phyloP scores from a whole-genome alignment of 768 basidiomycete genomes.

The Leucocoprinus leucothites region DNA sequence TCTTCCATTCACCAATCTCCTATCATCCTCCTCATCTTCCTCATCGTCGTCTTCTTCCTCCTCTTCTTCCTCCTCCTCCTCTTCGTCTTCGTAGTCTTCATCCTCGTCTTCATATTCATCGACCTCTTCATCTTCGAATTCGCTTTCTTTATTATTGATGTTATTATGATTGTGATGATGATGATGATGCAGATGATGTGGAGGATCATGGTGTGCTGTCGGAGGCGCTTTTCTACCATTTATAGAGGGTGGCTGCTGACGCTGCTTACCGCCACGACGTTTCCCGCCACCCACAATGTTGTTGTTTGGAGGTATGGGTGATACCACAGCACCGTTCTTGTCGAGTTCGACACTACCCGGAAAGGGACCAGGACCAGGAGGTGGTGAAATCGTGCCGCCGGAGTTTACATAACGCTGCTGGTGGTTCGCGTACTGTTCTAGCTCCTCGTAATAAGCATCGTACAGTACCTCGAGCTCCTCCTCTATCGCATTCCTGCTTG shows the following conservation, averaged over 20 bases:
- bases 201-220: conserved; percentile 20
- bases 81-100: conserved; percentile 36
- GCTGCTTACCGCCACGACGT: conserved; percentile 20
- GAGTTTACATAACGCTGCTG: conserved; percentile 94
- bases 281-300: conserved; percentile 7
- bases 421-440: conserved; percentile 98
- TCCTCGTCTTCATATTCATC: conserved; percentile 41
- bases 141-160: conserved; percentile 48
- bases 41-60: conserved; percentile 54
- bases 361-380: conserved; percentile 96
- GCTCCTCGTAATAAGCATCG: conserved; percentile 99
- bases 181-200: conserved; percentile 38
- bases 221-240: conserved; percentile 16
- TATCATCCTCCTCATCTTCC: conserved; percentile 57
- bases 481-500: conserved; percentile 88
- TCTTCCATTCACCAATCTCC: conserved; percentile 33
- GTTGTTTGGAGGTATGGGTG: conserved; percentile 20
- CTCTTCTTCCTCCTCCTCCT: conserved; percentile 45
- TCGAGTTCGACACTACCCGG: conserved; percentile 97
- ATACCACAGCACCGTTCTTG: conserved; percentile 66
- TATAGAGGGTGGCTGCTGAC: conserved; percentile 16
- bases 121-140: conserved; percentile 68
- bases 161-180: conserved; percentile 35
- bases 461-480: conserved; percentile 99
- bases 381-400: conserved; percentile 85